A percentile compares a stretch with the other conserved stretches of the same genome.
phyloP scores from a whole-genome alignment of 768 basidiomycete species.

The Podaxis sp. region DNA sequence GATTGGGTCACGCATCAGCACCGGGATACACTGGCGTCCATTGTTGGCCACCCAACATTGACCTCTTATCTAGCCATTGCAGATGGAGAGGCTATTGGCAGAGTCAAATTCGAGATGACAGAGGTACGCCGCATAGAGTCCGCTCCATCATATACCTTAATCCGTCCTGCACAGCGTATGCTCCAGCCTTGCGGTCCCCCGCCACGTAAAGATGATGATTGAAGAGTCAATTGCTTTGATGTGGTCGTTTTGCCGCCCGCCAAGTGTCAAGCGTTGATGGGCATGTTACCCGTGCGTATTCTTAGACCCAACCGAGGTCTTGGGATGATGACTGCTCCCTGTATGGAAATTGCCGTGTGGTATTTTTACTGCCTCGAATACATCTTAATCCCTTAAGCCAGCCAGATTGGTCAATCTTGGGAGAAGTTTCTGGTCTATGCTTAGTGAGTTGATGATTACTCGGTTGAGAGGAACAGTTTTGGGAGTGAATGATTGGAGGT shows the following conservation, averaged over 20 bases:
- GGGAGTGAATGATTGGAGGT: not conserved
- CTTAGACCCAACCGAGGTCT: slow-evolving; percentile 5
- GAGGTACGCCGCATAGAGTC: slow-evolving; percentile 54
- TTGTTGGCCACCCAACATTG: slow-evolving; percentile 86
- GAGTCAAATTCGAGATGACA: slow-evolving; percentile 90
- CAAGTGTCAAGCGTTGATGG: not conserved
- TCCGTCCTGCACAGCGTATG: slow-evolving; percentile 61
- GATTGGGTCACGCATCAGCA: slow-evolving; percentile 99
- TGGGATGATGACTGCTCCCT: slow-evolving; percentile 1
- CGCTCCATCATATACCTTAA: slow-evolving; percentile 5
- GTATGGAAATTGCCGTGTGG: not conserved
- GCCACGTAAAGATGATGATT: slow-evolving; percentile 84
- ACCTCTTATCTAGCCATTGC: slow-evolving; percentile 87
- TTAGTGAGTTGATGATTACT: not conserved
- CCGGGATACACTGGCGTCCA: slow-evolving; percentile 90
- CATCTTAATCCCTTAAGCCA: not conserved
- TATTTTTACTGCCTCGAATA: not conserved
- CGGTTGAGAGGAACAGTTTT: not conserved
- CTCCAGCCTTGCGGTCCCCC: slow-evolving; percentile 93
- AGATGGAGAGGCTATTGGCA: slow-evolving; percentile 88
- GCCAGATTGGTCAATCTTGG: not conserved
- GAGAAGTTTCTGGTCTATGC: not conserved
- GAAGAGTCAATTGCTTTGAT: slow-evolving; percentile 10
- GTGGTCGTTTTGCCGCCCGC: not conserved
- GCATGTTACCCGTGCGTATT: slow-evolving; percentile 1